phyloP scores from a whole-genome alignment of 140 eudicot species.

The Senecio squalidus region DNA sequence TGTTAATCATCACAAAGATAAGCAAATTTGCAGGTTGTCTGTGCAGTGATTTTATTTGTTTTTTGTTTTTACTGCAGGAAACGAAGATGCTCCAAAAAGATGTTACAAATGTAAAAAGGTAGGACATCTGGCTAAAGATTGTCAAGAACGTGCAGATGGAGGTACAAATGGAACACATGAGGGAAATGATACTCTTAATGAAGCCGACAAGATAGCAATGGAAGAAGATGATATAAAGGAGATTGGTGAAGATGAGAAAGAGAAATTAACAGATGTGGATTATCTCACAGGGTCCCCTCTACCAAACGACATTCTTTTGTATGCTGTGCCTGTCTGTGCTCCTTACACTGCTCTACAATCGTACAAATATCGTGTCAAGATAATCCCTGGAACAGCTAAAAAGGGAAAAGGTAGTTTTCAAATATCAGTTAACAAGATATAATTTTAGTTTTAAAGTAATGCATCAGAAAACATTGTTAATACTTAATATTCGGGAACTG shows the following conservation, averaged over 20 bases:
- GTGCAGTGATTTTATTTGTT: neutral
- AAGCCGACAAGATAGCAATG: constrained; percentile 64
- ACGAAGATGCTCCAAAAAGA: constrained; percentile 53
- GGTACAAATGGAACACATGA: constrained; percentile 20
- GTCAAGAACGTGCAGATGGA: constrained; percentile 60
- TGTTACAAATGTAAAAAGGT: constrained; percentile 88
- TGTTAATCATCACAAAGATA: neutral
- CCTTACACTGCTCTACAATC: constrained; percentile 87
- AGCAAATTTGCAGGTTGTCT: neutral
- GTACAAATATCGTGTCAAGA: constrained; percentile 82
- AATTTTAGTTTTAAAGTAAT: too few relatives aligned
- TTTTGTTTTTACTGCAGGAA: constrained; percentile 26
- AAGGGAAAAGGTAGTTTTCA: constrained; percentile 78
- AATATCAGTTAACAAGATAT: too few relatives aligned
- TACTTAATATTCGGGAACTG: too few relatives aligned
- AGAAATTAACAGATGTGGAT: constrained; percentile 78
- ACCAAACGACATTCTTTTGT: constrained; percentile 72
- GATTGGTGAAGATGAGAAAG: constrained; percentile 96
- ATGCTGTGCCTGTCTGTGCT: constrained; percentile 95
- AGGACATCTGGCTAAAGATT: constrained; percentile 86
- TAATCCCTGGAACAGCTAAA: constrained; percentile 82
- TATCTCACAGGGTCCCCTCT: constrained; percentile 81
- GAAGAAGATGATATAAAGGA: constrained; percentile 96
- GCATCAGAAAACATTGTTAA: too few relatives aligned
- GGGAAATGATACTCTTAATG: constrained; percentile 25